phyloP scores from a whole-genome alignment of 83 land plant genomes.

The Thuja plicata region DNA sequence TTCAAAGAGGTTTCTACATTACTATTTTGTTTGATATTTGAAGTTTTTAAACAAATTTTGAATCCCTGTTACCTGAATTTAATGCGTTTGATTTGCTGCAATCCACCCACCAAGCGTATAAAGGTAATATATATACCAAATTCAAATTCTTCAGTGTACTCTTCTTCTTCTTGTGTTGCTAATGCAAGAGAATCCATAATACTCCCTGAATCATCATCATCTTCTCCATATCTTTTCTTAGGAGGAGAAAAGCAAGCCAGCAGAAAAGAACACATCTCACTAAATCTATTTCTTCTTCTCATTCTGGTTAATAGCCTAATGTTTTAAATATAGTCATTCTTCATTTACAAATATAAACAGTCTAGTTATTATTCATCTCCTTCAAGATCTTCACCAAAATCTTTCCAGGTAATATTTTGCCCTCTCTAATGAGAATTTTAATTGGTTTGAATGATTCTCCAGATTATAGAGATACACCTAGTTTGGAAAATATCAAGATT shows the following conservation, averaged over 20 bases:
- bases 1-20: too few relatives aligned
- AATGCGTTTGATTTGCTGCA: neutral
- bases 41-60: too few relatives aligned
- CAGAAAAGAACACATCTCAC: neutral
- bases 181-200: neutral
- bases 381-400: too few relatives aligned
- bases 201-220: neutral
- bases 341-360: too few relatives aligned
- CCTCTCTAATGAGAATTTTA: too few relatives aligned
- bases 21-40: too few relatives aligned
- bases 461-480: too few relatives aligned
- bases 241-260: neutral
- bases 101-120: neutral
- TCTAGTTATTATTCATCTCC: too few relatives aligned
- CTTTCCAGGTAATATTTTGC: too few relatives aligned
- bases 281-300: neutral
- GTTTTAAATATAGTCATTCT: too few relatives aligned
- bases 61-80: neutral
- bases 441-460: too few relatives aligned
- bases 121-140: neutral
- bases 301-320: neutral
- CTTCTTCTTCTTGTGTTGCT: neutral
- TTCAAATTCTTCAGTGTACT: neutral
- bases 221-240: neutral
- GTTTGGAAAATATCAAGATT: too few relatives aligned